phyloP scores from a whole-genome alignment of 371 early-diverging fungal genomes.

The Apophysomyces ossiformis region DNA sequence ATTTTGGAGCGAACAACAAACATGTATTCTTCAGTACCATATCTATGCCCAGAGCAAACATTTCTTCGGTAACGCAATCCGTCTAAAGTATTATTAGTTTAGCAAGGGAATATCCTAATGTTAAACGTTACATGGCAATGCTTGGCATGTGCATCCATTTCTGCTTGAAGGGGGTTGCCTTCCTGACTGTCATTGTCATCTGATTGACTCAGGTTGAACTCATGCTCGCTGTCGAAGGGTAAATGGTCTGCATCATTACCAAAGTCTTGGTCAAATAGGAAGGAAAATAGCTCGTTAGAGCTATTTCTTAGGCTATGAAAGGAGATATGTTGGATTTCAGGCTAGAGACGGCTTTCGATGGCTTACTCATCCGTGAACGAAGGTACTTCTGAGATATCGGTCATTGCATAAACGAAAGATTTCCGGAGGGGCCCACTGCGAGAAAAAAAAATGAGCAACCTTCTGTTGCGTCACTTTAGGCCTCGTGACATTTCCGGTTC shows the following conservation, averaged over 20 bases:
- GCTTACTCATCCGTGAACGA: not conserved
- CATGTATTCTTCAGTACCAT: constrained; percentile 26
- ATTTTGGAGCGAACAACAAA: too few species aligned
- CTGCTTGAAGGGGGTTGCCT: not conserved
- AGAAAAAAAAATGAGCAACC: too few species aligned
- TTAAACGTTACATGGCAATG: not conserved
- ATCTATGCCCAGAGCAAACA: constrained; percentile 38
- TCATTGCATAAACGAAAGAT: constrained; percentile 1
- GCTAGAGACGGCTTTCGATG: not conserved
- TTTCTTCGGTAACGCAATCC: constrained; percentile 35
- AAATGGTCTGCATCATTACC: not conserved
- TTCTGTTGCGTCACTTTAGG: too few species aligned
- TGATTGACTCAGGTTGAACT: constrained; percentile 1
- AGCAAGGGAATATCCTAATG: not conserved
- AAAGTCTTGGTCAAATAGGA: not conserved
- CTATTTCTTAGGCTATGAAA: not conserved
- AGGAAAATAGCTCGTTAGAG: constrained; percentile 1
- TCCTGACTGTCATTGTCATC: not conserved
- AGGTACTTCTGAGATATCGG: constrained; percentile 13
- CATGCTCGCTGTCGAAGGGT: not conserved
- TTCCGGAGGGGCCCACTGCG: too few species aligned
- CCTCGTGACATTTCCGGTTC: too few species aligned
- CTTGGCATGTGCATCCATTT: not conserved
- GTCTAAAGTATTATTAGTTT: not conserved
- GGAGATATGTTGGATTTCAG: too few species aligned